phyloP scores from a whole-genome alignment of 805 yeast genomes.

The Debaryomyces tyrocola region DNA sequence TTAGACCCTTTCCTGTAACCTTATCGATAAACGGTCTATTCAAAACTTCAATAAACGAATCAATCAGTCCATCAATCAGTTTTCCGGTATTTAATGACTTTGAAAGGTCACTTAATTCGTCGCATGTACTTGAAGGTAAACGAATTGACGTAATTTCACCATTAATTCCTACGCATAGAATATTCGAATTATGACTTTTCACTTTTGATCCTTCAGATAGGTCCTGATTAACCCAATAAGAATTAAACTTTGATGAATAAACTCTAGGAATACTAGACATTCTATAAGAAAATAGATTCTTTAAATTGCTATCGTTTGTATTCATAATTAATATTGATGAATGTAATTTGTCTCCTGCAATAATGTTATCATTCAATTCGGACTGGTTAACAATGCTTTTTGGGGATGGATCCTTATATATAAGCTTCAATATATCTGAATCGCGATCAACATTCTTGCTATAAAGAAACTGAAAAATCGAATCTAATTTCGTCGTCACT shows the following conservation, averaged over 20 bases:
- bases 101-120: conserved; percentile 14
- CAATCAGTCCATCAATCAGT: conserved; percentile 9
- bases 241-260: conserved; percentile 19
- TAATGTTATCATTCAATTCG: conserved; percentile 16
- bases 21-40: conserved; percentile 35
- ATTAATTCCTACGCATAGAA: conserved; percentile 34
- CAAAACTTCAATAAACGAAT: conserved; percentile 18
- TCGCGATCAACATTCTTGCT: conserved; percentile 5
- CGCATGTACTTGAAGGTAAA: conserved; percentile 7
- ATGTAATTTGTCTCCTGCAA: conserved; percentile 37
- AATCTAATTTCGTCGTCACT: conserved; percentile 36
- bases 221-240: conserved; percentile 17
- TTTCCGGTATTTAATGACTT: conserved; percentile 9
- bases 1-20: conserved; percentile 42
- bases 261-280: conserved; percentile 35
- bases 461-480: conserved; percentile 29
- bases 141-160: conserved; percentile 33
- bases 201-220: conserved; percentile 1
- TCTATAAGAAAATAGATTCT: conserved; percentile 13
- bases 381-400: conserved; percentile 34
- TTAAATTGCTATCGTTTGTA: conserved; percentile 5
- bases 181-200: not conserved
- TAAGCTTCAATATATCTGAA: conserved; percentile 11
- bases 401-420: conserved; percentile 32
- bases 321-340: conserved; percentile 30